These are phyloP conservation scores for Claviceps sp. DNA, from an alignment of 2,329 filamentous ascomycete genomes.

Conservation along the genomic window DNA sequence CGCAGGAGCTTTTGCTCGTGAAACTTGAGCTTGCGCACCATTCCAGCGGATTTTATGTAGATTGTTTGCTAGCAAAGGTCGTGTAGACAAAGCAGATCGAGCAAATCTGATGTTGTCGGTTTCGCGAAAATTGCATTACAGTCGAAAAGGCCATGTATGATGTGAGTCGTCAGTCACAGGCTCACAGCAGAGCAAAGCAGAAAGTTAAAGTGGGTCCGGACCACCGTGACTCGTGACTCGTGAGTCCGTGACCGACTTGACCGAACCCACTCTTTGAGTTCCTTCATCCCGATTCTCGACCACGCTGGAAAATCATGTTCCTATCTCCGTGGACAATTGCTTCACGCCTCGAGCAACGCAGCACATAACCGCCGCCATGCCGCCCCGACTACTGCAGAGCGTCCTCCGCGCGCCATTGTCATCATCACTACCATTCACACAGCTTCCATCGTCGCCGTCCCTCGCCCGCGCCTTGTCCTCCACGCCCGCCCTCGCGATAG, in stretches of 20 bases:
- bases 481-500: constrained; percentile 12
- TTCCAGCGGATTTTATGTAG: constrained; percentile 21
- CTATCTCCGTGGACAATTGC: too few species aligned
- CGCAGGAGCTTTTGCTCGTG: constrained; percentile 95
- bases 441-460: constrained; percentile 1
- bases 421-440: not conserved
- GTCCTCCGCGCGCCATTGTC: constrained; percentile 9
- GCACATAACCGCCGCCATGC: constrained; percentile 20
- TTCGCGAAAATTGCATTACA: too few species aligned
- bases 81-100: too few species aligned
- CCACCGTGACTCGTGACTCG: not conserved
- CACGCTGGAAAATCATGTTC: too few species aligned
- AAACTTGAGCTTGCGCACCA: constrained; percentile 94
- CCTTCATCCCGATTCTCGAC: too few species aligned
- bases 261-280: not conserved
- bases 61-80: not conserved
- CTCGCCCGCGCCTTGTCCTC: constrained; percentile 18
- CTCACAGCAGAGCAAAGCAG: too few species aligned
- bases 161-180: not conserved
- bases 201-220: not conserved
- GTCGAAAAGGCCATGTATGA: too few species aligned
- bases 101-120: too few species aligned
- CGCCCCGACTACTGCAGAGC: constrained; percentile 23
- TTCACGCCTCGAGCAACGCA: too few species aligned
- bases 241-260: not conserved